phyloP scores from a whole-genome alignment of 164 flowering plant species.

The Stephania cephalantha region DNA sequence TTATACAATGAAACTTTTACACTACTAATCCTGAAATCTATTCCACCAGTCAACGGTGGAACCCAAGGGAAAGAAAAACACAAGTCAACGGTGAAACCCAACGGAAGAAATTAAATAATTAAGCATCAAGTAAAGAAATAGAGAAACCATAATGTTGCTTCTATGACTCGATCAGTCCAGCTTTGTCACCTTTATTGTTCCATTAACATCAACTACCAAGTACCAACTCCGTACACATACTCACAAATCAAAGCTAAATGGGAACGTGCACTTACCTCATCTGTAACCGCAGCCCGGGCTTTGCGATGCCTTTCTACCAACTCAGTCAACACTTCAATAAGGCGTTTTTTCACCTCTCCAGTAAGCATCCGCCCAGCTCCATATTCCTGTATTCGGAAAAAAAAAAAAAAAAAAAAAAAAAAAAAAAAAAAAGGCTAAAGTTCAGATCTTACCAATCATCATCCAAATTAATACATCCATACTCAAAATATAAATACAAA shows the following conservation, averaged over 20 bases:
- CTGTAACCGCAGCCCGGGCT: constrained; percentile 89
- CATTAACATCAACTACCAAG: not conserved
- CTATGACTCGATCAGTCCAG: not conserved
- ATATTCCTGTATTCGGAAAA: constrained; percentile 18
- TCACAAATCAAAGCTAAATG: constrained; percentile 3
- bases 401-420: too few relatives aligned
- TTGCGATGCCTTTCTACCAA: constrained; percentile 79
- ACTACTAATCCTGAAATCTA: not conserved
- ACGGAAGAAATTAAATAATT: too few relatives aligned
- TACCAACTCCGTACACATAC: not conserved
- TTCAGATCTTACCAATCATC: not conserved
- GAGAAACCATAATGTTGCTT: not conserved
- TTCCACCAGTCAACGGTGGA: not conserved
- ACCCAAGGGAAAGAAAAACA: not conserved
- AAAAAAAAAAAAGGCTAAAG: too few relatives aligned
- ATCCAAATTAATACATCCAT: not conserved
- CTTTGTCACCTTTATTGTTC: not conserved
- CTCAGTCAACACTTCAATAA: constrained; percentile 57
- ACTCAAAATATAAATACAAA: not conserved
- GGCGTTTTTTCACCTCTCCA: constrained; percentile 78
- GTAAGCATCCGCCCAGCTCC: constrained; percentile 84
- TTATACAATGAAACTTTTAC: not conserved
- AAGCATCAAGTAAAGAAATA: too few relatives aligned
- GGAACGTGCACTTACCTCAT: constrained; percentile 44
- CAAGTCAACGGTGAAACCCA: too few relatives aligned